Conservation (phyloP, 108 stramenopile genomes). For the Craspedostauros australis region DNA sequence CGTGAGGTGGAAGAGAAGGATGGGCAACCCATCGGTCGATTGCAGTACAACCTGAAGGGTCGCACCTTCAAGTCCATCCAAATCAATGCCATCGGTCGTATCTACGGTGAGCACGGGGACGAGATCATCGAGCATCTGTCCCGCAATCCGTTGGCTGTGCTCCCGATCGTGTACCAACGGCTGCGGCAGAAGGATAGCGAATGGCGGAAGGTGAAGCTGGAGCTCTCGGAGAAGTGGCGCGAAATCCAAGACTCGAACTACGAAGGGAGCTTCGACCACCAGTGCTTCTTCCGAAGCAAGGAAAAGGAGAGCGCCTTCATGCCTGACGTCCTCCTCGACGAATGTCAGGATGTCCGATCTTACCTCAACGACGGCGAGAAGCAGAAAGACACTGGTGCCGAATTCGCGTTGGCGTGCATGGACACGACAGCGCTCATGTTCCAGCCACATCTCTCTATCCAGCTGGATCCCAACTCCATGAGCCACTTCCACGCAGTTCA, state of each 20-base stretch:
- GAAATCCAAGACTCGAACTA: constrained; percentile 46
- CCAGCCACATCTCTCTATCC: constrained; percentile 54
- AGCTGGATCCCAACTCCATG: constrained; percentile 30
- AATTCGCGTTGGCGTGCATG: constrained; percentile 32
- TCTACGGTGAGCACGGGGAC: constrained; percentile 82
- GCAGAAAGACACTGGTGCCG: constrained; percentile 22
- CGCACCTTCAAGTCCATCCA: constrained; percentile 62
- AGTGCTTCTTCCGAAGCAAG: constrained; percentile 39
- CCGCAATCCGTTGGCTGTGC: constrained; percentile 86
- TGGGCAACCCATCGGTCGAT: constrained; percentile 78
- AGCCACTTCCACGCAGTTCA: constrained; percentile 49
- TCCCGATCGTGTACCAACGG: constrained; percentile 92
- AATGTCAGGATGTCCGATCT: constrained; percentile 51
- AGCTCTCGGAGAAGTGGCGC: constrained; percentile 60
- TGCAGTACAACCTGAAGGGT: constrained; percentile 70
- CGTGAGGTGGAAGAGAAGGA: constrained; percentile 75
- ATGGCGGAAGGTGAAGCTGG: constrained; percentile 79
- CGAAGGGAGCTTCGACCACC: constrained; percentile 59
- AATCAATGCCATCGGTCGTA: constrained; percentile 75
- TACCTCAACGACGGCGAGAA: constrained; percentile 44
- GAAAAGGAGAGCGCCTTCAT: constrained; percentile 58
- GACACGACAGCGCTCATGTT: constrained; percentile 47
- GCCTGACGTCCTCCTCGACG: constrained; percentile 49
- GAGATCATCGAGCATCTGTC: constrained; percentile 91
- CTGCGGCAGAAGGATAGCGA: constrained; percentile 95